phyloP scores from a whole-genome alignment of 2,329 filamentous ascomycete genomes.

The Penicillium sp. region DNA sequence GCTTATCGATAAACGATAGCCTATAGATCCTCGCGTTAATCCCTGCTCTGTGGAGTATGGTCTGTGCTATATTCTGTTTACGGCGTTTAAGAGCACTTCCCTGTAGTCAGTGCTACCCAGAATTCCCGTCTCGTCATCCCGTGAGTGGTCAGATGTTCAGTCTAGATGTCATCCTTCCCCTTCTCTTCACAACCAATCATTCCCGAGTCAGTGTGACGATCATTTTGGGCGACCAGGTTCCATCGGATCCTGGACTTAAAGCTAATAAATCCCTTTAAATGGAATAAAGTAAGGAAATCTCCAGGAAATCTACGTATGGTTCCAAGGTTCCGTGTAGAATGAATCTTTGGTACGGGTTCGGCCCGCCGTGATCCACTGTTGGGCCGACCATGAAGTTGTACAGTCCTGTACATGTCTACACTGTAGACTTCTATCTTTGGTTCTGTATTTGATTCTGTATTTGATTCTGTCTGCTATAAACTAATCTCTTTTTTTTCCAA shows the following conservation, averaged over 20 bases:
- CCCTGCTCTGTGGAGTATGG: constrained; percentile 8
- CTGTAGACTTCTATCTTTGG: no score
- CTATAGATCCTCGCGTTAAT: constrained; percentile 12
- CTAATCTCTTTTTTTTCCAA: no score
- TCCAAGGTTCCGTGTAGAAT: constrained; percentile 1
- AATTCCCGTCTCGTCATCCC: neutral
- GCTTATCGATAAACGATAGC: constrained; percentile 20
- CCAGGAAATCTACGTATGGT: neutral
- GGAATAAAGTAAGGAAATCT: no score
- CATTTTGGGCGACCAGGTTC: constrained; percentile 1
- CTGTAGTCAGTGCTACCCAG: neutral
- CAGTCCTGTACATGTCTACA: no score
- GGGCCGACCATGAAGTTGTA: constrained; percentile 2
- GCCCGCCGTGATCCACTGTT: constrained; percentile 25
- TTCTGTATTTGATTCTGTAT: neutral
- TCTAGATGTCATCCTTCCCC: constrained; percentile 7
- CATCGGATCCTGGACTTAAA: neutral
- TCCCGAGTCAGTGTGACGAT: constrained; percentile 13
- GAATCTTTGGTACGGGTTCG: constrained; percentile 20
- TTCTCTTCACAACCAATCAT: constrained; percentile 7
- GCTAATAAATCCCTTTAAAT: no score
- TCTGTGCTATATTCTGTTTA: constrained; percentile 11
- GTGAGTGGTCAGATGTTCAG: constrained; percentile 5
- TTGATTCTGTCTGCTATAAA: no score
- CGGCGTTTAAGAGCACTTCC: constrained; percentile 4